These are phyloP conservation scores for Aspergillus leporis DNA, from an alignment of 495 filamentous ascomycete species.

Conservation along the genomic window DNA sequence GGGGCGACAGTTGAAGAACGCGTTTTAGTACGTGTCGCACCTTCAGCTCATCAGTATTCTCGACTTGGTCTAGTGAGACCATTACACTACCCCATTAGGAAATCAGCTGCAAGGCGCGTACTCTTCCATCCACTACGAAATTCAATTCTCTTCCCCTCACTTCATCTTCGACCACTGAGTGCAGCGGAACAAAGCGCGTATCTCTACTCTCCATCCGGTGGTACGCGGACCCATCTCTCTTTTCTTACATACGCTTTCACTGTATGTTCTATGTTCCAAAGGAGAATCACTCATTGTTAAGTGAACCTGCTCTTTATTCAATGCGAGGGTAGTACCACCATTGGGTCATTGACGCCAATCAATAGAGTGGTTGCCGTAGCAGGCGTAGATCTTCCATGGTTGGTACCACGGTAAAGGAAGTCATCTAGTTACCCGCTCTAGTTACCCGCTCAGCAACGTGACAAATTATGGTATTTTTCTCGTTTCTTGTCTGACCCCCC, in stretches of 20 bases:
- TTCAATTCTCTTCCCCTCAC: constrained; percentile 1
- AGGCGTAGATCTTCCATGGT: too few relatives aligned
- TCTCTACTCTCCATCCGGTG: neutral
- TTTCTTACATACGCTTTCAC: neutral
- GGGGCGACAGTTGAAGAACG: neutral
- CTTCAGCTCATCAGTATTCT: neutral
- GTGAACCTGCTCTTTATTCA: too few relatives aligned
- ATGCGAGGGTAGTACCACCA: too few relatives aligned
- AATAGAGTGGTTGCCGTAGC: too few relatives aligned
- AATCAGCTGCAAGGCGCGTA: neutral
- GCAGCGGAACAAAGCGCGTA: neutral
- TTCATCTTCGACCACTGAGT: neutral
- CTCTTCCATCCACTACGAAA: neutral
- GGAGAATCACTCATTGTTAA: too few relatives aligned
- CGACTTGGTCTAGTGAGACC: neutral
- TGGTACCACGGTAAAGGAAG: too few relatives aligned
- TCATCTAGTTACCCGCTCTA: too few relatives aligned
- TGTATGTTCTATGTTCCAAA: too few relatives aligned
- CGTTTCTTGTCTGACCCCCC: too few relatives aligned
- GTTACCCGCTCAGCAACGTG: too few relatives aligned
- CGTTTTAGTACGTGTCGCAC: neutral
- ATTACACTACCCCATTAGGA: neutral
- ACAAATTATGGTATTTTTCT: neutral
- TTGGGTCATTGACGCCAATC: too few relatives aligned
- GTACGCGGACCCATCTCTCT: neutral